Base-by-base conservation (phyloP, 2,329 filamentous ascomycete genomes). In the Colletotrichum sp. region DNA sequence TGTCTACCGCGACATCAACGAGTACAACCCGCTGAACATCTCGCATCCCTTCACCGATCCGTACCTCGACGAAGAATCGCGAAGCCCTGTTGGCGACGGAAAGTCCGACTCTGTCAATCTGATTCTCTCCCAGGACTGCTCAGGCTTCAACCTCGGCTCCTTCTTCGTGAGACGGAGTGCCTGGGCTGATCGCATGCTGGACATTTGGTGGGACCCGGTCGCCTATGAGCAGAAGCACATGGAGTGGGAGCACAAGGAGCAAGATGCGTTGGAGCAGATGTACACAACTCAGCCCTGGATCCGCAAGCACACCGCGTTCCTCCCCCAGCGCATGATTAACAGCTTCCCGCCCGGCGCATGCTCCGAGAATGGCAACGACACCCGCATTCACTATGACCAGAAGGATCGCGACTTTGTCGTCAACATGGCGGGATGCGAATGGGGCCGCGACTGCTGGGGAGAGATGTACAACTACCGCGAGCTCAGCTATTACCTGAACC, bases 201-300 rank as follows among this genome's bases (percentile, higher is more conserved):
- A 99, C 81, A 90, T 98, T 68, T 99, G 97, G 97, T 99, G 97
- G 97, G 97, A 99, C 81, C 97, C 97, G 0, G 96, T 98, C 34
- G 92, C 94, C 73, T 99, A 99, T 84, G 97, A 99, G 86, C 97
- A 99, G 86, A 97, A 96, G 83, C 97, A 99, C 84, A 98, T 98
- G 96, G 92, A 97, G 77, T 99, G 97, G 97, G 96, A 97, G 81
- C 97, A 99, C 88, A 98, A 98, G 84, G 97, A 99, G 84, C 97
- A 99, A 85, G 96, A 98, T 82, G 95, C 96, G 3, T 87, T 99
- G 56, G 96, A 98, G 86, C 94, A 98, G 85, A 89, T 99, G 77
- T 99, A 99, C 86, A 91, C 89, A 73, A 94, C 94, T 71, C 96
- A 98, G 83, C 95, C 97, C 1, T 99, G 97, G 96, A 92, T 98